These are phyloP conservation scores for Psidium guajava DNA, from an alignment of 345 rosid genomes.

Conservation along the genomic window DNA sequence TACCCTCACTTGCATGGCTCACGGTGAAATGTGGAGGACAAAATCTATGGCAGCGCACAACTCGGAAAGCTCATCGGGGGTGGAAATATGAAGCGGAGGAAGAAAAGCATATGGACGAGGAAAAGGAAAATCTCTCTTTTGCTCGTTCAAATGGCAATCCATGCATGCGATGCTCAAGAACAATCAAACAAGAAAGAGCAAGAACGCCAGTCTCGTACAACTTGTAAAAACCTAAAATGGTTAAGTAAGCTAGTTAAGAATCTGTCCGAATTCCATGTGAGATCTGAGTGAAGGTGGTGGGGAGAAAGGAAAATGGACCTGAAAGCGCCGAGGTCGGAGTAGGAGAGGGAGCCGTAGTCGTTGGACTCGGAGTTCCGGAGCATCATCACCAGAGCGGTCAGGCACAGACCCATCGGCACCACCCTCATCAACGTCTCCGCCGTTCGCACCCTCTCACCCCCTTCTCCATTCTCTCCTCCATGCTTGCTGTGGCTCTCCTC, in stretches of 20 bases:
- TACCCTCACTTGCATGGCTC: not conserved
- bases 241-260: not conserved
- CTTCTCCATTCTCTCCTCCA: not conserved
- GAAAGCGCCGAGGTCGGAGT: constrained; percentile 75
- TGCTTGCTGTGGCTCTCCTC: not conserved
- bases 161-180: not conserved
- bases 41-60: not conserved
- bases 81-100: not conserved
- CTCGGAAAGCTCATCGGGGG: not conserved
- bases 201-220: not conserved
- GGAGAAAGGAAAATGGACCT: constrained; percentile 14
- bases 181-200: not conserved
- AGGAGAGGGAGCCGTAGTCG: constrained; percentile 67
- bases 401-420: constrained; percentile 46
- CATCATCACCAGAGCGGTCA: constrained; percentile 58
- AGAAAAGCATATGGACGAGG: not conserved
- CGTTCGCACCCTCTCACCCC: not conserved
- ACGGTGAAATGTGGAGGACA: not conserved
- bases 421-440: constrained; percentile 50
- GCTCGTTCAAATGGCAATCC: not conserved
- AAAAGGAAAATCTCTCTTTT: not conserved
- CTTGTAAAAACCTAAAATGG: not conserved
- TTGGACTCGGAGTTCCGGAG: constrained; percentile 50
- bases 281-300: not conserved
- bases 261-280: not conserved